phyloP scores from a whole-genome alignment of 1,139 yeast species.

The Suhomyces chickasaworum region DNA sequence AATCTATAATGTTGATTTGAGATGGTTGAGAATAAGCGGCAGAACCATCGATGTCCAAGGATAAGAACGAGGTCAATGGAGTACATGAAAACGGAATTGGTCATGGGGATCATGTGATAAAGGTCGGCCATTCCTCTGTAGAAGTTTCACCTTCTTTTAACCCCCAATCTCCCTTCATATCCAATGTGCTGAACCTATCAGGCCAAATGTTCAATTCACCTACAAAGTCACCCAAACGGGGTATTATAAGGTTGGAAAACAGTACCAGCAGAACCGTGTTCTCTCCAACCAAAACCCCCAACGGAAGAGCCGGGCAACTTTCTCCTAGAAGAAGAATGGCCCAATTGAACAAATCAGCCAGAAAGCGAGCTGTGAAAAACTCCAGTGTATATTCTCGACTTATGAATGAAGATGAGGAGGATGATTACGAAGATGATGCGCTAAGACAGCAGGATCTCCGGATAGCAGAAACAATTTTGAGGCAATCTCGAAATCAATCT shows the following conservation, averaged over 20 bases:
- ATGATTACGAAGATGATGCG: conserved; percentile 31
- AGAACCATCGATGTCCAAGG: not conserved
- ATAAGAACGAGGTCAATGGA: not conserved
- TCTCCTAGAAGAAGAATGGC: conserved; percentile 48
- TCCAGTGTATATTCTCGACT: conserved; percentile 30
- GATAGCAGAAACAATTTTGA: conserved; percentile 48
- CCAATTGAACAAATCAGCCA: conserved; percentile 53
- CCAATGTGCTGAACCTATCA: not conserved
- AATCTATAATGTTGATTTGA: not conserved
- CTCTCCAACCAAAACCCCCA: conserved; percentile 39
- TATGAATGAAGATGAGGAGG: conserved; percentile 40
- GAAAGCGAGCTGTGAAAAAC: conserved; percentile 46
- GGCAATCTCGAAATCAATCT: conserved; percentile 25
- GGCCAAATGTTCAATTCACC: conserved; percentile 2
- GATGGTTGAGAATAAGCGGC: not conserved
- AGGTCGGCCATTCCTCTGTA: not conserved
- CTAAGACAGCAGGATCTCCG: conserved; percentile 39
- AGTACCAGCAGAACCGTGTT: conserved; percentile 17
- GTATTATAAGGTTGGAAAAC: conserved; percentile 20
- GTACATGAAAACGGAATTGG: not conserved
- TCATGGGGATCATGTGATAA: too few species aligned
- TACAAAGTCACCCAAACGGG: conserved; percentile 28
- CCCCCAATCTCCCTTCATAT: conserved; percentile 1
- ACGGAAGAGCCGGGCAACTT: conserved; percentile 48
- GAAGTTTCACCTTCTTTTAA: not conserved